Base-by-base conservation (phyloP, 768 basidiomycete species). In the Coprinellus aureogranulatus region DNA sequence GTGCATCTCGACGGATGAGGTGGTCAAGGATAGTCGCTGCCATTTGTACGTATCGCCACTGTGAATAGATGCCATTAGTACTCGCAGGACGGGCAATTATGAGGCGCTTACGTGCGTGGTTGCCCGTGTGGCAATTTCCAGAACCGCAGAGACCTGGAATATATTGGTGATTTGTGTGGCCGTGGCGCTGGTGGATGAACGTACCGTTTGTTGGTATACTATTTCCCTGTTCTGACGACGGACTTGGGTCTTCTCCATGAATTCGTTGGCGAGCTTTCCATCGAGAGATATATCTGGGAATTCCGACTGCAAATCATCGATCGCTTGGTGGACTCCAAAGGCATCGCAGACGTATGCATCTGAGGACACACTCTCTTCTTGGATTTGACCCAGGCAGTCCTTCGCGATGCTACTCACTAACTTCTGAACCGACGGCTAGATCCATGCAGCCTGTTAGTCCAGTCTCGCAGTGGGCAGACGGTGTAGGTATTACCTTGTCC, bases 31-130 rank as follows among this genome's bases (percentile, higher is more conserved):
- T 87, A 31, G 79, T 81, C 28, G 78, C 69, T 8, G 90, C 87
- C 63, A 85, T 85, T 76, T 91, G 86, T 0, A 86, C 77, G 68
- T 92, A 92, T 73, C 90, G 79, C 90, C 90, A 92, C 90, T 92
- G 65, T n/a, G n/a, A n/a, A n/a, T n/a, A n/a, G n/a, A n/a, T n/a
- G n/a, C n/a, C n/a, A n/a, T n/a, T n/a, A n/a, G n/a, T n/a, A n/a
- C n/a, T n/a, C n/a, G n/a, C n/a, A n/a, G n/a, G n/a, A n/a, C n/a
- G 22, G 6, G n/a, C n/a, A n/a, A n/a, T n/a, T 48, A 57, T 47
- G n/a, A n/a, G n/a, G n/a, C 39, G 70, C 86, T 59, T 72, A 90
- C 91, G 71, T 93, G 90, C 48, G 89, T 90, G 20, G 80, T 79
- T 10, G 88, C 78, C 60, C 79, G 76, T 57, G 70, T 65, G 22